Base-by-base conservation (phyloP, 2,329 filamentous ascomycete genomes). In the Calonectria ilicicola region DNA sequence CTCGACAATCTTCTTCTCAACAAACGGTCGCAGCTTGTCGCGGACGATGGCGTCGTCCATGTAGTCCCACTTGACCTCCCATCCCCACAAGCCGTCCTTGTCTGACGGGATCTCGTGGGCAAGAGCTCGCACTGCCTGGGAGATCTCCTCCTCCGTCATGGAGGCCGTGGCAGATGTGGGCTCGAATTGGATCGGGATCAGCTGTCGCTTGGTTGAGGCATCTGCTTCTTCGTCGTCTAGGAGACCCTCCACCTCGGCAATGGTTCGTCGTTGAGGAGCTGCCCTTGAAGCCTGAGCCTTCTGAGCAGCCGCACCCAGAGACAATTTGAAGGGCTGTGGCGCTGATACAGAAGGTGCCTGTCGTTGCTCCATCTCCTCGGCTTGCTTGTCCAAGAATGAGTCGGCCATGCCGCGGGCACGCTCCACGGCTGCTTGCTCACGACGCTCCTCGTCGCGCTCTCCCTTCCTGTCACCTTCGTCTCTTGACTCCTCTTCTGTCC, bases 1-100 rank as follows among this genome's bases (percentile, higher is more conserved):
- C 84, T 99, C 97, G 73, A 99, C 93, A 78, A 98, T 95, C 89
- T 98, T 99, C 90, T 98, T 98, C 87, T 98, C 95, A 69, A 98
- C 95, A 85, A 98, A 99, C 35, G 96, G 96, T 80, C 94, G 92
- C 78, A 99, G 91, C 82, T 98, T 96, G 75, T 97, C 94, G 73
- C 91, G 90, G 72, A 98, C 91, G 49, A 97, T 90, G 19, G 89
- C 88, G 73, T 97, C 93, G 81, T 97, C 94, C 82, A 99, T 89
- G 84, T 92, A 95, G 65, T 97, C 93, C 97, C 97, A 99, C 79
- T 96, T 94, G 82, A 99, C 92, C 21, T 93, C 87, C 95, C 95
- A 98, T n/a, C 89, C 90, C 95, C 96, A 99, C 4, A 99, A 88
- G 0, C 94, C 95, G 3, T 94, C 92, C 82, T 94, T 95, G 81